Percentiles rank a stretch among this genome's conserved stretches.
phyloP scores from a whole-genome alignment of 805 yeast species.

The Cyberlindnera japonica region DNA sequence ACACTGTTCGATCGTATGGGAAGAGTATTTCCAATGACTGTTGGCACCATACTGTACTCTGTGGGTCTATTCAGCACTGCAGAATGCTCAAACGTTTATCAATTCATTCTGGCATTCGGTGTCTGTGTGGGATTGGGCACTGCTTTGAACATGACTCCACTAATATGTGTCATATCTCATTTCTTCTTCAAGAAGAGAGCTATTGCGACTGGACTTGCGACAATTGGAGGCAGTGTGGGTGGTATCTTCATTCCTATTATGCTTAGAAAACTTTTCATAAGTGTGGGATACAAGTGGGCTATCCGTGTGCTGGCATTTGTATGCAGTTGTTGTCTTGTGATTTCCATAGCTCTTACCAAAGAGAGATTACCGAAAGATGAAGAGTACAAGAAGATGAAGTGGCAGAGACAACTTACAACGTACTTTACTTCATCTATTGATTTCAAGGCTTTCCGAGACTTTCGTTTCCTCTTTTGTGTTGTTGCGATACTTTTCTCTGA shows the following conservation, averaged over 20 bases:
- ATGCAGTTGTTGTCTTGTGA: conserved; percentile 36
- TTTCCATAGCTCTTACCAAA: conserved; percentile 35
- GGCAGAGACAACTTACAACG: conserved; percentile 24
- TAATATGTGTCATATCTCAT: conserved; percentile 58
- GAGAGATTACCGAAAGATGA: conserved; percentile 40
- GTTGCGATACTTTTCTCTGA: conserved; percentile 21
- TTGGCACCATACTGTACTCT: conserved; percentile 44
- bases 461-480: conserved; percentile 40
- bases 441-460: conserved; percentile 17
- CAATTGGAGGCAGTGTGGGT: conserved; percentile 56
- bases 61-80: conserved; percentile 57
- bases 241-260: conserved; percentile 55
- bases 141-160: conserved; percentile 58
- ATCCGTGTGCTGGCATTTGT: conserved; percentile 50
- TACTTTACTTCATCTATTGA: conserved; percentile 29
- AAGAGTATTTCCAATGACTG: conserved; percentile 39
- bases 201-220: conserved; percentile 47
- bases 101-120: conserved; percentile 59
- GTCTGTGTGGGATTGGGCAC: conserved; percentile 55
- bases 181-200: conserved; percentile 64
- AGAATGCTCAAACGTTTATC: conserved; percentile 49
- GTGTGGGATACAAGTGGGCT: conserved; percentile 59
- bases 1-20: conserved; percentile 64
- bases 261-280: conserved; percentile 44
- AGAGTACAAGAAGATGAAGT: conserved; percentile 24